phyloP scores from a whole-genome alignment of 371 early-diverging fungal genomes.

The Blakeslea trispora region DNA sequence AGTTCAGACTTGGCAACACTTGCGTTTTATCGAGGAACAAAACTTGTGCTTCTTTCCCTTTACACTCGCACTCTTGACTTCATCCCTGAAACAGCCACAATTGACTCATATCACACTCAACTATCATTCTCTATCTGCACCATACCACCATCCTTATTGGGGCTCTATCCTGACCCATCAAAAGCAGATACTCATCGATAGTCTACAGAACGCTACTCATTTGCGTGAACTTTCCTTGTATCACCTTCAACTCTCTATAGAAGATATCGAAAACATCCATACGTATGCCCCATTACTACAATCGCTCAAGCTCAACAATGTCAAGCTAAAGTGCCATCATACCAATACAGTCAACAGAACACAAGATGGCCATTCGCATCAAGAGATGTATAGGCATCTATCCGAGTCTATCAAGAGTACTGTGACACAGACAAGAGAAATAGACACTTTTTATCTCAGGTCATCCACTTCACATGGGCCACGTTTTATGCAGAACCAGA shows the following conservation, averaged over 20 bases:
- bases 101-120: neutral
- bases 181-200: neutral
- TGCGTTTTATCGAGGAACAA: neutral
- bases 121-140: neutral
- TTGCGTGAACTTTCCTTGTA: neutral
- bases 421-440: too few species aligned
- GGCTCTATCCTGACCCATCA: neutral
- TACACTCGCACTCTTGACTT: neutral
- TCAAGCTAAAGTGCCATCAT: neutral
- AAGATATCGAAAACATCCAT: neutral
- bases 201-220: neutral
- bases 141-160: neutral
- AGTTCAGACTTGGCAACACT: neutral
- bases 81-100: neutral
- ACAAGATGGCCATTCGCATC: too few species aligned
- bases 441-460: too few species aligned
- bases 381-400: too few species aligned
- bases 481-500: too few species aligned
- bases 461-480: too few species aligned
- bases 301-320: neutral
- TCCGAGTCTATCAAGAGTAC: too few species aligned
- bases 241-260: neutral
- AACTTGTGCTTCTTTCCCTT: neutral
- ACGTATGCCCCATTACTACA: neutral
- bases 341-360: neutral